Percentiles rank a stretch among this genome's conserved stretches.
phyloP scores from a whole-genome alignment of 129 eudicot genomes.

The Artemisia annua region DNA sequence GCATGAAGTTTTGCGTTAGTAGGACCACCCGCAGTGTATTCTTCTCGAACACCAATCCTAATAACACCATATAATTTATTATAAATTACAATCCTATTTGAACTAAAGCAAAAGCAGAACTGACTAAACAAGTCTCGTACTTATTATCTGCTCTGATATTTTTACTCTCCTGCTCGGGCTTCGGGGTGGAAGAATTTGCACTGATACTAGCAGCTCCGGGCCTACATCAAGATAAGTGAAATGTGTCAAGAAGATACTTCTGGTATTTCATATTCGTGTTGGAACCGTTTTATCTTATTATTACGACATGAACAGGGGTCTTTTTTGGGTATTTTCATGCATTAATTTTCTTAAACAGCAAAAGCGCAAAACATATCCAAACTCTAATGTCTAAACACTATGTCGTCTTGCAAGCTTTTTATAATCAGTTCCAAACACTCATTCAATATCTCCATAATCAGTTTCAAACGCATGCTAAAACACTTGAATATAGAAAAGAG shows the following conservation, averaged over 20 bases:
- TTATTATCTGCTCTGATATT: constrained; percentile 58
- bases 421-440: no score
- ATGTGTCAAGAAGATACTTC: background rate
- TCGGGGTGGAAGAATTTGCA: constrained; percentile 51
- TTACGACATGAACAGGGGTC: no score
- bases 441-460: no score
- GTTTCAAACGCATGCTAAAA: background rate
- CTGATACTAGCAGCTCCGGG: constrained; percentile 56
- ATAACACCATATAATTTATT: background rate
- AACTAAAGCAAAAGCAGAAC: background rate
- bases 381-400: no score
- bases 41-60: constrained; percentile 66
- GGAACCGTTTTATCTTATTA: no score
- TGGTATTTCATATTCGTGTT: no score
- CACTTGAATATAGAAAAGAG: background rate
- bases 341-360: no score
- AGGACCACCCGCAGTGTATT: constrained; percentile 59
- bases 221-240: constrained; percentile 39
- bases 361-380: no score
- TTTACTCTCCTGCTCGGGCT: constrained; percentile 59
- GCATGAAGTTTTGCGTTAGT: constrained; percentile 53
- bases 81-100: background rate
- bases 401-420: no score
- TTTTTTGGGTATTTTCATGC: no score
- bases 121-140: constrained; percentile 37